Base-by-base conservation (phyloP, 192 early-diverging fungal genomes). In the Fimicolochytrium jonesii region DNA sequence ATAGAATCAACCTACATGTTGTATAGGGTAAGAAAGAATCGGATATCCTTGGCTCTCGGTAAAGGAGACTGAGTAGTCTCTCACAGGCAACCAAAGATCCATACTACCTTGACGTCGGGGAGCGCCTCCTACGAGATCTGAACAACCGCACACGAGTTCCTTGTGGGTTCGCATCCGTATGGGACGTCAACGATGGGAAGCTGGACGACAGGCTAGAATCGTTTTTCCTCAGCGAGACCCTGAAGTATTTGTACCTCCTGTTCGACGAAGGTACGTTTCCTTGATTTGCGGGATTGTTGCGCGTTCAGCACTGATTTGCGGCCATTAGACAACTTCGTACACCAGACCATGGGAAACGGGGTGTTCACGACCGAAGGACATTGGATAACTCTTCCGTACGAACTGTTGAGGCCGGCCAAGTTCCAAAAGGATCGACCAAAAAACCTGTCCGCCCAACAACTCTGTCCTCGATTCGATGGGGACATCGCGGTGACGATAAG, bases 191-290 rank as follows among this genome's bases (percentile, higher is more conserved):
- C 6, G 82, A 80, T 1, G 77, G 78, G 51, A 64, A 68, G 6
- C 62, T 84, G 0, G 92, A 94, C 30, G 90, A 90, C 35, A 73
- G 95, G 5, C 95, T 98, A 93, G 95, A 98, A 57, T 93, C 90
- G 59, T 98, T 96, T 75, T 82, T 90, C 20, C 69, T 98, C 6
- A 90, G 89, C 46, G 95, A 98, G 72, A 96, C 95, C 0, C 78
- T 98, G 49, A 98, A 98, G 67, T 98, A 98, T 64, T 78, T 98
- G n/a, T 98, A 88, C 67, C 68, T 98, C n/a, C 79, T 98, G 26
- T 98, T 96, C 80, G 93, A 93, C 55, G 69, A 73, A 42, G 87
- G 88, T 83, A 74, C 74, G 54, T 26, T 58, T 1, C 43, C 17
- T 44, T 2, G 37, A 44, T 28, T 46, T 48, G 35, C 2, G 26